Percentiles rank a stretch among this genome's conserved stretches.
These are phyloP conservation scores for Platanus orientalis DNA, from an alignment of 164 flowering plant genomes.

Conservation along the genomic window DNA sequence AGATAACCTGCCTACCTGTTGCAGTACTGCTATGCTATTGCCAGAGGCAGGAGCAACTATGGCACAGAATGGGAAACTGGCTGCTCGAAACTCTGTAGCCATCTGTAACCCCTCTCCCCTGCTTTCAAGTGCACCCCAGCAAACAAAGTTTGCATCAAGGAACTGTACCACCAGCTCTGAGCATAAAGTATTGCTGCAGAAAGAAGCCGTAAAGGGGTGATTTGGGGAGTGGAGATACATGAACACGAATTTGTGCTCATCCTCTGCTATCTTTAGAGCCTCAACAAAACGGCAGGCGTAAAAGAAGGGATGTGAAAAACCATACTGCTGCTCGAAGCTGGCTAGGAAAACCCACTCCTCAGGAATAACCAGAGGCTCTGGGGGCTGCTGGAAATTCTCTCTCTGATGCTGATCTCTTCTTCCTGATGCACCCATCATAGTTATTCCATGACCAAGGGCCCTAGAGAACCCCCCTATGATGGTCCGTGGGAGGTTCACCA, in stretches of 20 bases:
- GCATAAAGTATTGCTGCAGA: conserved; percentile 56
- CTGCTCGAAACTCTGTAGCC: conserved; percentile 35
- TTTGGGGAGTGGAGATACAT: conserved; percentile 67
- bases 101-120: conserved; percentile 59
- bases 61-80: conserved; percentile 62
- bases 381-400: conserved; percentile 13
- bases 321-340: conserved; percentile 54
- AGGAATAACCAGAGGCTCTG: conserved; percentile 14
- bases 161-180: conserved; percentile 64
- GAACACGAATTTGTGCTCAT: conserved; percentile 58
- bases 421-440: conserved; percentile 17
- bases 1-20: conserved; percentile 37
- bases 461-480: conserved; percentile 56
- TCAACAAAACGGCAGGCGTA: conserved; percentile 50
- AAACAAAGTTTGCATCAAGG: conserved; percentile 69
- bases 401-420: conserved; percentile 25
- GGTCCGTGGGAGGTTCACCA: conserved; percentile 55
- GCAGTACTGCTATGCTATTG: conserved; percentile 47
- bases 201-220: conserved; percentile 54
- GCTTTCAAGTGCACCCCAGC: conserved; percentile 56
- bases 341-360: conserved; percentile 51
- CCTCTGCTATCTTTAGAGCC: conserved; percentile 50
- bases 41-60: conserved; percentile 51
- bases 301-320: conserved; percentile 57
- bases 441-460: conserved; percentile 38